Conservation (phyloP, 208 protist genomes). For the Trypanosomatidae sp. region DNA sequence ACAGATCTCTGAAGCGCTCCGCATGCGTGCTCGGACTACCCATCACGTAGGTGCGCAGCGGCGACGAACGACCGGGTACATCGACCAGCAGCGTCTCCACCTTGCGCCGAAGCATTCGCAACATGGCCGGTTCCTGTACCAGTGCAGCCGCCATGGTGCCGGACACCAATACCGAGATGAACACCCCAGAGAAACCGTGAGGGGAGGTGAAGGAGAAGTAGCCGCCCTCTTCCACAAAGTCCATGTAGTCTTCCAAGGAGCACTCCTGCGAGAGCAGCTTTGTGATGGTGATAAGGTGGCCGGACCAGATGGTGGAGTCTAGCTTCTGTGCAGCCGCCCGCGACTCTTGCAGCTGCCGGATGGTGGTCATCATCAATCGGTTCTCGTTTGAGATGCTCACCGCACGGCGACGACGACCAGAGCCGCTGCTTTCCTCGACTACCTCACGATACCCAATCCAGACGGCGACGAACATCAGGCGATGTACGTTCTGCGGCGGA, state of each 20-base stretch:
- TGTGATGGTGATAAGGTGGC: slow-evolving; percentile 61
- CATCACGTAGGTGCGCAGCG: slow-evolving; percentile 56
- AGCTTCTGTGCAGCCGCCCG: slow-evolving; percentile 31
- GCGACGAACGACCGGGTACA: slow-evolving; percentile 34
- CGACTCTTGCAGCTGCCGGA: slow-evolving; percentile 38
- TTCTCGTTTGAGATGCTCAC: slow-evolving; percentile 50
- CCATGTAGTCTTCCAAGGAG: slow-evolving; percentile 64
- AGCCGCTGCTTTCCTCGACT: slow-evolving; percentile 38
- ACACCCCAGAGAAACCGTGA: slow-evolving; percentile 37
- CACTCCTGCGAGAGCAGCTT: slow-evolving; percentile 57
- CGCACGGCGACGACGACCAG: slow-evolving; percentile 40
- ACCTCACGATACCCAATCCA: slow-evolving; percentile 60
- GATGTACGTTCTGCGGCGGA: slow-evolving; percentile 65
- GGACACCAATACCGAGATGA: slow-evolving; percentile 35
- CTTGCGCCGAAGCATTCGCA: slow-evolving; percentile 55
- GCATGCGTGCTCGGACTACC: slow-evolving; percentile 47
- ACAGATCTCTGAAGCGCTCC: slow-evolving; percentile 83
- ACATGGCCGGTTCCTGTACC: slow-evolving; percentile 23
- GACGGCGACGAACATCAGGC: slow-evolving; percentile 48
- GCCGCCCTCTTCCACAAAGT: slow-evolving; percentile 47
- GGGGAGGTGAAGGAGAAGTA: slow-evolving; percentile 30
- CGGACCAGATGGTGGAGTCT: slow-evolving; percentile 45
- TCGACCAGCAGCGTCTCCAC: slow-evolving; percentile 59
- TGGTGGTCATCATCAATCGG: slow-evolving; percentile 34
- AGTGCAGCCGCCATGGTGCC: slow-evolving; percentile 25